phyloP scores from a whole-genome alignment of 2,329 filamentous ascomycete species.

The Paracamarosporium sp. region DNA sequence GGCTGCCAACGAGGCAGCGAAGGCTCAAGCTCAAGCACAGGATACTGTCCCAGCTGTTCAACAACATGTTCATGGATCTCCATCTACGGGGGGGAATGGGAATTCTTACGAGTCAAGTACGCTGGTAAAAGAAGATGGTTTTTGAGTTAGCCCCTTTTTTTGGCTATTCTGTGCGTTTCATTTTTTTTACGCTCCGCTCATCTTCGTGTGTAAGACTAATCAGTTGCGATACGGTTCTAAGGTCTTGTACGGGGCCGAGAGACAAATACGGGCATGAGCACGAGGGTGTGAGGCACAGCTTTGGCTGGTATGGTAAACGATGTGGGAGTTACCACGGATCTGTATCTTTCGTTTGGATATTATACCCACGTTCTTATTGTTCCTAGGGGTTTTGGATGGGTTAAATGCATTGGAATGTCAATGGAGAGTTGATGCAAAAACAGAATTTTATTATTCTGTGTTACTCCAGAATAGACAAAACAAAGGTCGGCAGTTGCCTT shows the following conservation, averaged over 20 bases:
- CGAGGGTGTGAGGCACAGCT: neutral
- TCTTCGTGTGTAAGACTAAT: neutral
- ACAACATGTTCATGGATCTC: slow-evolving; percentile 29
- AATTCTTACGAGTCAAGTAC: slow-evolving; percentile 16
- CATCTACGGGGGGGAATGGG: slow-evolving; percentile 15
- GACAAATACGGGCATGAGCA: neutral
- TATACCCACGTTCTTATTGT: slow-evolving; percentile 1
- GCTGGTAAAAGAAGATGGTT: slow-evolving; percentile 15
- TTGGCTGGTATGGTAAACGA: neutral
- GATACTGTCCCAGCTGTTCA: slow-evolving; percentile 42
- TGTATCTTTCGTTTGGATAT: neutral
- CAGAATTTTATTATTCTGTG: too few species aligned
- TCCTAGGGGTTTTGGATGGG: too few species aligned
- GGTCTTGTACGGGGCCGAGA: neutral
- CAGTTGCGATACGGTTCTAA: neutral
- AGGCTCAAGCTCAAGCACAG: slow-evolving; percentile 41
- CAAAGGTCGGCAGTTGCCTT: too few species aligned
- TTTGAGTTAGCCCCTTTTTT: neutral
- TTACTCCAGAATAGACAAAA: too few species aligned
- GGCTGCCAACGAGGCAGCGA: slow-evolving; percentile 44
- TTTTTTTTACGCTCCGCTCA: neutral
- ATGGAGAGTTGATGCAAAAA: too few species aligned
- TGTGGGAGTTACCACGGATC: neutral
- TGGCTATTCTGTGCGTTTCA: neutral
- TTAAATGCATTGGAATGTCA: too few species aligned